A percentile compares a stretch with the other conserved stretches of the same genome.
These are phyloP conservation scores for Aeschynomene evenia DNA, from an alignment of 306 rosid species.

Conservation along the genomic window DNA sequence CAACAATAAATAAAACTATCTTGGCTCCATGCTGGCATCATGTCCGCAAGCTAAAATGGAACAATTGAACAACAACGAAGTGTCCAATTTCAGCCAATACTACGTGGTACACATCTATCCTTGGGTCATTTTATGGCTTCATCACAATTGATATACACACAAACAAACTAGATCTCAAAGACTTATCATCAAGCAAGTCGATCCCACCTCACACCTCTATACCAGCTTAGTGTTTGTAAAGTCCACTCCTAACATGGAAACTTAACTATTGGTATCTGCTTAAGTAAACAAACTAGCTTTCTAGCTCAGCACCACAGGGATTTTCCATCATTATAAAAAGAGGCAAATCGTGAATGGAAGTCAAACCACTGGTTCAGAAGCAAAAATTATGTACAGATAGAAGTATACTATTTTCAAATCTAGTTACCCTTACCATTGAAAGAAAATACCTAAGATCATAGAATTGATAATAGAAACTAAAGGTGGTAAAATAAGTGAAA, in stretches of 20 bases:
- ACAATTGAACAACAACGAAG: background rate
- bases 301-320: background rate
- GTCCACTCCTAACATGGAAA: background rate
- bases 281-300: background rate
- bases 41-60: background rate
- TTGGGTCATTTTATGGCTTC: background rate
- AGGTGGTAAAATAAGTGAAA: slow-evolving; percentile 9
- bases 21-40: background rate
- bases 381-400: background rate
- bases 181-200: background rate
- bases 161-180: slow-evolving; percentile 9
- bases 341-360: background rate
- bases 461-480: background rate
- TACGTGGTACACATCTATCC: background rate
- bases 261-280: background rate
- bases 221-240: background rate
- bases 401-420: background rate
- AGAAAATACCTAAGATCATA: slow-evolving; percentile 6
- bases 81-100: background rate
- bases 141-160: background rate
- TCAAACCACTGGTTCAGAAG: background rate
- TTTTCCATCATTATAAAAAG: background rate
- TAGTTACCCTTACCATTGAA: background rate
- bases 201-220: background rate
- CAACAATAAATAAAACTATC: background rate